Conservation (phyloP, 805 yeast species). For the Nakazawaea holstii region DNA sequence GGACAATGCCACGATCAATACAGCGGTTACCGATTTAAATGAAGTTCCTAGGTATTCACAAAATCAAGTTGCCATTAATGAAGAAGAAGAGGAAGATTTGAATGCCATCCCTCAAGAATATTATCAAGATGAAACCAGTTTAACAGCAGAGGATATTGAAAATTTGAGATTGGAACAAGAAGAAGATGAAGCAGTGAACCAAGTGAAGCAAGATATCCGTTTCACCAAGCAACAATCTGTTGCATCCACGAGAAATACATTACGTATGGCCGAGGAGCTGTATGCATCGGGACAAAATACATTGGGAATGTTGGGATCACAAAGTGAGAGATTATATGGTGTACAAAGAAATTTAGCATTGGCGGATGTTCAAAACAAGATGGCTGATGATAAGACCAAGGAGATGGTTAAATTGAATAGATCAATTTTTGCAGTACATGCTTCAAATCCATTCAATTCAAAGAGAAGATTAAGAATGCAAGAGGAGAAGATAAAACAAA, state of each 20-base stretch:
- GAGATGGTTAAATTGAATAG: conserved; percentile 78
- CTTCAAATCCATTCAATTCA: conserved; percentile 84
- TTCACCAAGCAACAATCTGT: conserved; percentile 85
- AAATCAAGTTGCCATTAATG: conserved; percentile 13
- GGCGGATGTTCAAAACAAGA: conserved; percentile 74
- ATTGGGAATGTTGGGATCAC: conserved; percentile 89
- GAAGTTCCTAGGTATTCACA: neutral
- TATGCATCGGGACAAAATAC: conserved; percentile 76
- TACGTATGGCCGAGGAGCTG: conserved; percentile 66
- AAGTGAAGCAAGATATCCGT: conserved; percentile 73
- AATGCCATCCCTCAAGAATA: conserved; percentile 22
- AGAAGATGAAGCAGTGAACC: conserved; percentile 88
- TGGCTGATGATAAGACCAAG: conserved; percentile 77
- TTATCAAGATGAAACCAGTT: conserved; percentile 14
- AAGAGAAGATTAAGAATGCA: conserved; percentile 67
- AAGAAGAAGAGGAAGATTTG: conserved; percentile 28
- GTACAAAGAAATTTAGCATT: conserved; percentile 73
- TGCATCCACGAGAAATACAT: conserved; percentile 77
- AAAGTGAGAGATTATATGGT: conserved; percentile 76
- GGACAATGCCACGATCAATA: conserved; percentile 3
- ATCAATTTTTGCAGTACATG: conserved; percentile 73
- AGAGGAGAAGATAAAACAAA: conserved; percentile 62
- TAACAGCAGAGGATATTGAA: conserved; percentile 34
- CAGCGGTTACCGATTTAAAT: conserved; percentile 2
- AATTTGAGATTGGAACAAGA: conserved; percentile 35